Evolutionary conservation across 352 stramenopile genomes (phyloP), one percentile per base, ranked within the genome.

Genomic region (Pythium grandisporangium): DNA sequence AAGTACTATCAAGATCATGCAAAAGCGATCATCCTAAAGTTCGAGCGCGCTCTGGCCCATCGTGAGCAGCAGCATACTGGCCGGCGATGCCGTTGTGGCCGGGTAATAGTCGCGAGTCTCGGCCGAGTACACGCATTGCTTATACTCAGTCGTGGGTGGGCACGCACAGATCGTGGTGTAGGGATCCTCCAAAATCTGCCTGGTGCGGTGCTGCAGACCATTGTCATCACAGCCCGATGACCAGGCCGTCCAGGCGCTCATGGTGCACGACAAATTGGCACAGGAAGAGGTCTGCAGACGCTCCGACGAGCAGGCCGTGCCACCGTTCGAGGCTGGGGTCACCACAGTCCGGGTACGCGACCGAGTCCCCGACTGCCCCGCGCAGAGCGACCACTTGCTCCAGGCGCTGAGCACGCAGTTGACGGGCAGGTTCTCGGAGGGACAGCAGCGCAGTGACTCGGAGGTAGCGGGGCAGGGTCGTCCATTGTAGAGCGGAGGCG

Each of bases 111-210:
- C 56, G 52, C 60, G 65, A 4, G 32, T 54, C 2, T 26, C 7
- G 8, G 45, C 34, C 24, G 52, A 75, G 53, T 78, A 84, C 23
- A 32, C 14, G 21, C 59, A 69, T 24, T 52, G 30, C 34, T 45
- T 45, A 5, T 51, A 49, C 13, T 69, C 59, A n/a, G 43, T 20
- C 3, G 55, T 66, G 2, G 41, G n/a, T 5, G 59, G 45, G 21
- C 59, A 69, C 13, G 53, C 32, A 3, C 27, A 57, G 35, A 63
- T 55, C 12, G 19, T 40, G 2, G 51, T 63, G 44, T 65, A 69
- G 14, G 59, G 59, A 25, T 69, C 59, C 14, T 51, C 39, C 5
- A 56, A 10, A 27, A 69, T 66, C 42, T 30, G 24, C 12, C 60
- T 47, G 5, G 55, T 64, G 36, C 60, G 55, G n/a, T 29, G 42